phyloP scores from a whole-genome alignment of 208 protist genomes.

The Crithidia sp. region DNA sequence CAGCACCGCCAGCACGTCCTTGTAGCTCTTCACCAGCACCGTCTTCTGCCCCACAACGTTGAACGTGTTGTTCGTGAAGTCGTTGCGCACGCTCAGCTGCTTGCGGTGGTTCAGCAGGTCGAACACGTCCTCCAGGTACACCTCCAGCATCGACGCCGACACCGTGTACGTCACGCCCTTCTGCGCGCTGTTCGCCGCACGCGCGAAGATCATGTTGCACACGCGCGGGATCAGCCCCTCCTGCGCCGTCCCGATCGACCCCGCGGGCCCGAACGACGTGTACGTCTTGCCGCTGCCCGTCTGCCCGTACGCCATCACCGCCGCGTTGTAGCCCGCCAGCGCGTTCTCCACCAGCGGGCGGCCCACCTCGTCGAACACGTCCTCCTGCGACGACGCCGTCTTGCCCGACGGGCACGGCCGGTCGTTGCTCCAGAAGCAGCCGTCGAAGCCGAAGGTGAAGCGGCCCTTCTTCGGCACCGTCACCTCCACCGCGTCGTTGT shows the following conservation, averaged over 20 bases:
- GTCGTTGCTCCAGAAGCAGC: constrained; percentile 93
- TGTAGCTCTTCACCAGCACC: constrained; percentile 72
- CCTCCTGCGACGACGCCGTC: constrained; percentile 64
- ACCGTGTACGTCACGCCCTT: constrained; percentile 73
- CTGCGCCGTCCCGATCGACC: constrained; percentile 56
- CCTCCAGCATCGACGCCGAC: constrained; percentile 92
- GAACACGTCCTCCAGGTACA: constrained; percentile 96
- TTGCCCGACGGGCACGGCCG: constrained; percentile 49
- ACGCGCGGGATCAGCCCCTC: constrained; percentile 85
- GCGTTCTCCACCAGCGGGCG: constrained; percentile 89
- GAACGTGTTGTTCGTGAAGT: constrained; percentile 87
- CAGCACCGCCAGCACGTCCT: constrained; percentile 87
- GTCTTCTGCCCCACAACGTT: constrained; percentile 85
- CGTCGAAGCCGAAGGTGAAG: constrained; percentile 92
- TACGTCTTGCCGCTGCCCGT: constrained; percentile 91
- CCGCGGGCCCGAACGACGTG: constrained; percentile 73
- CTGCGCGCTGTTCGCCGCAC: constrained; percentile 56
- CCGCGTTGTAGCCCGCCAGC: constrained; percentile 83
- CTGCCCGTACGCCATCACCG: constrained; percentile 90
- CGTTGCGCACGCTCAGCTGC: constrained; percentile 86
- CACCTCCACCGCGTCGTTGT: constrained; percentile 70
- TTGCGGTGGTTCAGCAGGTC: constrained; percentile 93
- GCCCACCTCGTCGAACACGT: constrained; percentile 92
- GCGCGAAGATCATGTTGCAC: constrained; percentile 85
- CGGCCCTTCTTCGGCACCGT: constrained; percentile 71